phyloP scores from a whole-genome alignment of 1,284 basidiomycete genomes.

The Leucoagaricus sp. region DNA sequence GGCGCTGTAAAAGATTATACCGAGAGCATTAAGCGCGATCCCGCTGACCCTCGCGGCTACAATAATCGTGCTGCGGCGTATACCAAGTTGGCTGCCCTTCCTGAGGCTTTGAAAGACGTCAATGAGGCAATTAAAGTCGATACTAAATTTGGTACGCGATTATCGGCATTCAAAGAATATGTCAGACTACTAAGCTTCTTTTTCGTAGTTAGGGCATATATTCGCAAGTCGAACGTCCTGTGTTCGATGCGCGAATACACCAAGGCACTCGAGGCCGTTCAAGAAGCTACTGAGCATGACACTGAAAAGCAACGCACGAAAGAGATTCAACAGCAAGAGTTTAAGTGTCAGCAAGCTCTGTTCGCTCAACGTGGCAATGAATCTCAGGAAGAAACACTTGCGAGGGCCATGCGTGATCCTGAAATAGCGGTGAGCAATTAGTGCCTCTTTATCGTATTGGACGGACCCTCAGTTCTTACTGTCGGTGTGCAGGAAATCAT shows the following conservation, averaged over 20 bases:
- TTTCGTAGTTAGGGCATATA: constrained; percentile 87
- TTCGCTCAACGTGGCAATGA: constrained; percentile 85
- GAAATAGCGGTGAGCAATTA: constrained; percentile 90
- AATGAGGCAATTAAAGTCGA: constrained; percentile 94
- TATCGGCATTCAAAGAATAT: neutral
- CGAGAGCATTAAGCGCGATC: constrained; percentile 96
- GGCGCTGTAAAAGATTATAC: constrained; percentile 93
- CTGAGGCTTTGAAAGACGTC: constrained; percentile 96
- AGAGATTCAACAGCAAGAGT: constrained; percentile 81
- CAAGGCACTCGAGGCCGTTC: constrained; percentile 81
- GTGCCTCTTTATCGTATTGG: too few species aligned
- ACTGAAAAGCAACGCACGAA: constrained; percentile 74
- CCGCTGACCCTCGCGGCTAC: constrained; percentile 88
- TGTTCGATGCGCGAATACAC: constrained; percentile 92
- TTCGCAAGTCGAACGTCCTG: constrained; percentile 90
- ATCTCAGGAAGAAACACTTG: constrained; percentile 90
- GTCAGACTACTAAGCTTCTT: neutral
- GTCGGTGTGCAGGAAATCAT: constrained; percentile 64
- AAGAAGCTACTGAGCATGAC: constrained; percentile 77
- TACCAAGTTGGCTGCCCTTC: constrained; percentile 91
- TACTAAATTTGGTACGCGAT: constrained; percentile 72
- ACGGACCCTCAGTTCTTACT: neutral
- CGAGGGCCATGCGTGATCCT: constrained; percentile 96
- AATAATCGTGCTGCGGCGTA: constrained; percentile 98
- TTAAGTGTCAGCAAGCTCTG: constrained; percentile 82